phyloP scores from a whole-genome alignment of 2,329 filamentous ascomycete genomes.

The Pseudogymnoascus sp. region DNA sequence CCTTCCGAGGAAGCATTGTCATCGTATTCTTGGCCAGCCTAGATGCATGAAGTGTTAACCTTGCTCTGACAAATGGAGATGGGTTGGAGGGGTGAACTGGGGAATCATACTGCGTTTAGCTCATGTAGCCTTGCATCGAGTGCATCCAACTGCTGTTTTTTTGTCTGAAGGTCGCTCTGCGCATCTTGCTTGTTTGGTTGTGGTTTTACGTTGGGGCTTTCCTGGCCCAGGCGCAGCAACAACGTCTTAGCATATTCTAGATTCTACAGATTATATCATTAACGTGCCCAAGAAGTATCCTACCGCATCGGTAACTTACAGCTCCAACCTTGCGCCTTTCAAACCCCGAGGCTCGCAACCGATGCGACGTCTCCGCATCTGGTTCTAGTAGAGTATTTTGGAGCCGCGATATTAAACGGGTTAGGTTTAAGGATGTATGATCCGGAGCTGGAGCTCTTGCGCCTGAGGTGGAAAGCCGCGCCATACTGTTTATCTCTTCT shows the following conservation, averaged over 20 bases:
- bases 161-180: slow-evolving; percentile 55
- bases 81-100: background rate
- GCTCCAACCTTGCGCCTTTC: slow-evolving; percentile 53
- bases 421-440: slow-evolving; percentile 39
- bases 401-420: slow-evolving; percentile 55
- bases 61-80: slow-evolving; percentile 22
- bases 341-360: slow-evolving; percentile 52
- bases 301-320: slow-evolving; percentile 31
- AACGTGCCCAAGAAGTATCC: background rate
- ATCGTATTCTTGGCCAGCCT: slow-evolving; percentile 13
- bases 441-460: slow-evolving; percentile 13
- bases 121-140: slow-evolving; percentile 60
- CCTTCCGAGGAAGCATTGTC: slow-evolving; percentile 36
- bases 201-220: slow-evolving; percentile 50
- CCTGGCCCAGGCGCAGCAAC: slow-evolving; percentile 63
- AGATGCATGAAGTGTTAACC: slow-evolving; percentile 9
- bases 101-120: slow-evolving; percentile 46
- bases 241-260: slow-evolving; percentile 62
- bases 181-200: slow-evolving; percentile 49
- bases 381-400: slow-evolving; percentile 57
- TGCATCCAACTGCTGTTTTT: slow-evolving; percentile 57
- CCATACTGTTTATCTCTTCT: slow-evolving; percentile 3
- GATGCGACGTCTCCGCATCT: slow-evolving; percentile 48
- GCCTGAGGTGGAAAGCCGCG: slow-evolving; percentile 5
- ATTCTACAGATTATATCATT: slow-evolving; percentile 42